phyloP scores from a whole-genome alignment of 2,329 filamentous ascomycete species.

The Talaromyces sp. region DNA sequence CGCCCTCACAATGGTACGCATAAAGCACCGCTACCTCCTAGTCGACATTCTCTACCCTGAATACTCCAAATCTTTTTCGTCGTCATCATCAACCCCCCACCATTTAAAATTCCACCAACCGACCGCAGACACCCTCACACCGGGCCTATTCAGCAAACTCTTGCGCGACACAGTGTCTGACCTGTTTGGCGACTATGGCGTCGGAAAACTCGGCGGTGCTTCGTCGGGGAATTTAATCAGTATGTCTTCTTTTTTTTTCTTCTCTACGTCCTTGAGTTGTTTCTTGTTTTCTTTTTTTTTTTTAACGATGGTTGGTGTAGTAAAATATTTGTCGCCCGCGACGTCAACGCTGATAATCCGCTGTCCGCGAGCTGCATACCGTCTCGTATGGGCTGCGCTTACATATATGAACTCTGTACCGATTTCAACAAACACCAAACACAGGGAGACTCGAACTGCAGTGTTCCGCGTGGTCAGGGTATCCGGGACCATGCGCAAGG shows the following conservation, averaged over 20 bases:
- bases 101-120: conserved; percentile 74
- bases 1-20: conserved; percentile 66
- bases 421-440: conserved; percentile 14
- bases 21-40: conserved; percentile 95
- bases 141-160: conserved; percentile 60
- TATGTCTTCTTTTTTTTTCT: conserved; percentile 32
- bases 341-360: conserved; percentile 91
- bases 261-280: background rate
- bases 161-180: conserved; percentile 66
- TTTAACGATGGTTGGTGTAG: conserved; percentile 39
- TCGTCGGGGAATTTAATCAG: conserved; percentile 65
- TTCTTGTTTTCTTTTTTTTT: background rate
- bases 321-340: conserved; percentile 89
- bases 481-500: conserved; percentile 88
- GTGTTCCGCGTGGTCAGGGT: conserved; percentile 82
- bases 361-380: conserved; percentile 75
- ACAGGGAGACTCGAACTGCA: conserved; percentile 46
- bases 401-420: conserved; percentile 72
- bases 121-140: conserved; percentile 66
- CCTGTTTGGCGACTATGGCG: conserved; percentile 85
- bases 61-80: conserved; percentile 18
- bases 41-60: conserved; percentile 86
- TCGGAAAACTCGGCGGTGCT: conserved; percentile 55
- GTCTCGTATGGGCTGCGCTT: conserved; percentile 84
- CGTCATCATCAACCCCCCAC: conserved; percentile 44